These are phyloP conservation scores for Daldinia caldariorum DNA, from an alignment of 495 filamentous ascomycete species.

Conservation along the genomic window DNA sequence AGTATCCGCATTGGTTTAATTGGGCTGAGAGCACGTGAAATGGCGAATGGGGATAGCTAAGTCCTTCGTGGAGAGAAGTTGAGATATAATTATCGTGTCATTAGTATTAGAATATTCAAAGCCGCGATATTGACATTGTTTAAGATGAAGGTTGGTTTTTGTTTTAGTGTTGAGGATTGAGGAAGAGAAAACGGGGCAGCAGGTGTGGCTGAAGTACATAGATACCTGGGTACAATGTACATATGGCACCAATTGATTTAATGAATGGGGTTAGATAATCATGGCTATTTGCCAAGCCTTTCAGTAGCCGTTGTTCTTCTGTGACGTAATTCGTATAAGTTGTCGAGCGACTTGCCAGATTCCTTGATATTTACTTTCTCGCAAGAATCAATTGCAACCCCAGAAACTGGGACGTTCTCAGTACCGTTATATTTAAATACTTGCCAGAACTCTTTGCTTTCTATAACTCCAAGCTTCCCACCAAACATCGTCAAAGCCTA, in stretches of 20 bases:
- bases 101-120: too few species aligned
- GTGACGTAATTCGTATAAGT: constrained; percentile 26
- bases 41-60: too few species aligned
- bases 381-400: constrained; percentile 1
- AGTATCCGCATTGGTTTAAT: not conserved
- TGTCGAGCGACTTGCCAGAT: constrained; percentile 1
- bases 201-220: not conserved
- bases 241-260: not conserved
- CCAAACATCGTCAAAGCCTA: not conserved
- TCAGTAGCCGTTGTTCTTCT: constrained; percentile 9
- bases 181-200: not conserved
- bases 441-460: not conserved
- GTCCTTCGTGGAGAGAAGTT: too few species aligned
- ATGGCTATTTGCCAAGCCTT: constrained; percentile 13
- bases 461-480: not conserved
- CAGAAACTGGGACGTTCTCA: not conserved
- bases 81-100: too few species aligned
- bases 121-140: not conserved
- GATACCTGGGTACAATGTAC: too few species aligned
- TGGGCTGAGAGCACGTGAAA: too few species aligned
- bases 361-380: constrained; percentile 20
- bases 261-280: not conserved
- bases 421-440: constrained; percentile 2
- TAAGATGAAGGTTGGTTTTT: not conserved
- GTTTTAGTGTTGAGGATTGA: too few species aligned